phyloP scores from a whole-genome alignment of 768 basidiomycete genomes.

The Artomyces pyxidatus region DNA sequence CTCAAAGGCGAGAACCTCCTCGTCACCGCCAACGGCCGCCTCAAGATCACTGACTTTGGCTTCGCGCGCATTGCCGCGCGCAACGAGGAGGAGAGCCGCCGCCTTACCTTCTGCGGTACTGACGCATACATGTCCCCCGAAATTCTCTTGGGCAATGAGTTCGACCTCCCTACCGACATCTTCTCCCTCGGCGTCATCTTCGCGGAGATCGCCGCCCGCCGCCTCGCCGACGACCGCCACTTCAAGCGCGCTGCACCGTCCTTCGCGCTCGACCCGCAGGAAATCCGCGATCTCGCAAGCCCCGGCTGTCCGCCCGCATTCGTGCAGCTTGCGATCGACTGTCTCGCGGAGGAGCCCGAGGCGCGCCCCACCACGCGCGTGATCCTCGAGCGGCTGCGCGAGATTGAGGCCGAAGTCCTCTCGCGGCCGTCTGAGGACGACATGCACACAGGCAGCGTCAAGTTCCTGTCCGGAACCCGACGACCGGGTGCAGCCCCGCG shows the following conservation, averaged over 20 bases:
- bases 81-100: conserved; percentile 82
- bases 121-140: conserved; percentile 98
- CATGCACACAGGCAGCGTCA: conserved; percentile 78
- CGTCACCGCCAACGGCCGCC: conserved; percentile 86
- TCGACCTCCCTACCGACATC: conserved; percentile 89
- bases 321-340: conserved; percentile 70
- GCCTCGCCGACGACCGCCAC: conserved; percentile 74
- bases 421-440: conserved; percentile 58
- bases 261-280: conserved; percentile 70
- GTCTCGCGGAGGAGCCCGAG: conserved; percentile 56
- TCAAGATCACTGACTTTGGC: conserved; percentile 99
- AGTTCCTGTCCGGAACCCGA: conserved; percentile 66
- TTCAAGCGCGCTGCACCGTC: conserved; percentile 73
- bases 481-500: conserved; percentile 54
- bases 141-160: conserved; percentile 84
- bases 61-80: conserved; percentile 92
- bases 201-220: conserved; percentile 81
- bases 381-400: conserved; percentile 70
- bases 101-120: conserved; percentile 82
- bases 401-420: conserved; percentile 81
- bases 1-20: conserved; percentile 96
- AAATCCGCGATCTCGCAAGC: conserved; percentile 60
- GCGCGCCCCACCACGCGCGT: conserved; percentile 67
- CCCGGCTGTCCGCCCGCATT: conserved; percentile 75
- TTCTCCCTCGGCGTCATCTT: conserved; percentile 92